Percentiles rank a stretch among this genome's conserved stretches.
Conservation (phyloP, 1,284 basidiomycete genomes). For the Pterulicium gracile region DNA sequence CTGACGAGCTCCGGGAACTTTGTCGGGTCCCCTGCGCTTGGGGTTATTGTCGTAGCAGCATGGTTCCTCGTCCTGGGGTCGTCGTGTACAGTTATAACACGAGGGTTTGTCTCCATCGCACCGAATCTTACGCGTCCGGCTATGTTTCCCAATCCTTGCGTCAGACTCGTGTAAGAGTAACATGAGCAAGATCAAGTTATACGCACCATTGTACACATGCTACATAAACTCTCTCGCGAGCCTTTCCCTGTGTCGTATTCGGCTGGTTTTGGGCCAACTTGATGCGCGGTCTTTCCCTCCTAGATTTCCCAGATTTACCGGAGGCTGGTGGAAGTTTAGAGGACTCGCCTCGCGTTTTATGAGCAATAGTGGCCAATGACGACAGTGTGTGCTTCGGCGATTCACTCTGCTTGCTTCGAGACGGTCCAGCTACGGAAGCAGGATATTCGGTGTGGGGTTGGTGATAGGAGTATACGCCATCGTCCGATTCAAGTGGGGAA, state of each 20-base stretch:
- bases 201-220: slow-evolving; percentile 66
- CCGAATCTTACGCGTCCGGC: slow-evolving; percentile 66
- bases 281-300: slow-evolving; percentile 51
- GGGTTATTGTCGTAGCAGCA: slow-evolving; percentile 60
- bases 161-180: too few species aligned
- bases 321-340: not conserved
- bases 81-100: slow-evolving; percentile 59
- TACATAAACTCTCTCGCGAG: slow-evolving; percentile 62
- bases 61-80: slow-evolving; percentile 27
- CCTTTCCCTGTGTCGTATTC: slow-evolving; percentile 64
- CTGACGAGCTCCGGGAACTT: slow-evolving; percentile 60
- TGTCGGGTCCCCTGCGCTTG: slow-evolving; percentile 69
- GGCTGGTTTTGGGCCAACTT: slow-evolving; percentile 61
- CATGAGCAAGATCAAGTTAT: slow-evolving; percentile 7
- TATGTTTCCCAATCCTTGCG: slow-evolving; percentile 21
- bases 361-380: too few species aligned
- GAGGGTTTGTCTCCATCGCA: slow-evolving; percentile 70
- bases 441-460: too few species aligned
- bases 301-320: slow-evolving; percentile 25
- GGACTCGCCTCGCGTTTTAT: too few species aligned
- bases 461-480: too few species aligned
- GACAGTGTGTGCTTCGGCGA: too few species aligned
- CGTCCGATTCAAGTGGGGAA: too few species aligned
- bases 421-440: too few species aligned
- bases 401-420: too few species aligned